Evolutionary conservation across 1,139 yeast genomes (phyloP).

Genomic region (Sugiyamaella neomexicana): DNA sequence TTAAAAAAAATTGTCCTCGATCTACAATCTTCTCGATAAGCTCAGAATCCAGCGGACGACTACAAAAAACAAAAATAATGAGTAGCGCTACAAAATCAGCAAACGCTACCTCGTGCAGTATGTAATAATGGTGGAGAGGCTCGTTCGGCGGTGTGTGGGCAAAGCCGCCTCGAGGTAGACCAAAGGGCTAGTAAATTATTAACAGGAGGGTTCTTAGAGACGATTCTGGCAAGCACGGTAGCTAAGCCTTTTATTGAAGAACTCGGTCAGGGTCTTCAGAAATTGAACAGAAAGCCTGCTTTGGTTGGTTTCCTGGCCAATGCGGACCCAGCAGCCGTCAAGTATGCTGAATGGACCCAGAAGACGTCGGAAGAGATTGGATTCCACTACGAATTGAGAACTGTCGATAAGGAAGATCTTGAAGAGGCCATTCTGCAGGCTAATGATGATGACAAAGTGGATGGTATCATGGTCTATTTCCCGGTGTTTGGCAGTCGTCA

Average conservation of each 20-base stretch:
- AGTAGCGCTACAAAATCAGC: constrained; percentile 10
- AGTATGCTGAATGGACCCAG: constrained; percentile 96
- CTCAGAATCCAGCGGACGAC: not conserved
- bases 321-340: constrained; percentile 88
- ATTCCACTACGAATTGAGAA: constrained; percentile 74
- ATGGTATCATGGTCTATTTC: constrained; percentile 97
- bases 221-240: constrained; percentile 82
- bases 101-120: constrained; percentile 23
- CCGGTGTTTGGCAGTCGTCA: constrained; percentile 96
- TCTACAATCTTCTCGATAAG: not conserved
- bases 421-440: constrained; percentile 84
- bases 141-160: not conserved
- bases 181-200: not conserved
- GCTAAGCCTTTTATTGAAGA: constrained; percentile 82
- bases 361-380: constrained; percentile 87
- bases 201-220: constrained; percentile 54
- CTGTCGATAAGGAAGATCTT: constrained; percentile 73
- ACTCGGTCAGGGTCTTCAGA: constrained; percentile 57
- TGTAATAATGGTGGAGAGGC: constrained; percentile 8
- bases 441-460: constrained; percentile 69
- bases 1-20: not conserved
- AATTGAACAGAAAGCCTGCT: constrained; percentile 58
- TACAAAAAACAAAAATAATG: not conserved
- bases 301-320: constrained; percentile 91
- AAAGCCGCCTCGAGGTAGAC: not conserved